Evolutionary conservation across 345 rosid genomes (phyloP).

Genomic region (Arabis hirsuta): DNA sequence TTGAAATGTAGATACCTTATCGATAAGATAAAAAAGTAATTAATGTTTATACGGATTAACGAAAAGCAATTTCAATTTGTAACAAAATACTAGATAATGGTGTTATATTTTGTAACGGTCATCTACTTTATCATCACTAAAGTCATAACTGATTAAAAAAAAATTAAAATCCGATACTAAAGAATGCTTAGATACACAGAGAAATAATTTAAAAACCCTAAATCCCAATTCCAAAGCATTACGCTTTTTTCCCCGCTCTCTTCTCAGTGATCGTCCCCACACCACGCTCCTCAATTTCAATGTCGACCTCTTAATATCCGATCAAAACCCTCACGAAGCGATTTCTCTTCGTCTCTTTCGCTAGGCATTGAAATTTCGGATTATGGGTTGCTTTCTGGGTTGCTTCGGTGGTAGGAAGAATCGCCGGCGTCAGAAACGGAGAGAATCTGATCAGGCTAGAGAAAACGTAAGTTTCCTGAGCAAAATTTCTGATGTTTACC

Average conservation of each 20-base stretch:
- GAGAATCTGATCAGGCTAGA: constrained; percentile 54
- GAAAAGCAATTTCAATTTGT: not conserved
- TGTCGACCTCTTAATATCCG: constrained; percentile 42
- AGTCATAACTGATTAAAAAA: not conserved
- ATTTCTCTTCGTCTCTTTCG: constrained; percentile 21
- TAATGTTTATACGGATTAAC: not conserved
- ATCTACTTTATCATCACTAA: constrained; percentile 39
- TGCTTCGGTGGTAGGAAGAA: constrained; percentile 87
- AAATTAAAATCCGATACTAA: not conserved
- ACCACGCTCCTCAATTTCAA: constrained; percentile 30
- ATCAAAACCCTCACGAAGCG: not conserved
- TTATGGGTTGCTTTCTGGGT: constrained; percentile 82
- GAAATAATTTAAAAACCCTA: constrained; percentile 16
- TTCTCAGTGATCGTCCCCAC: constrained; percentile 32
- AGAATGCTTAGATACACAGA: not conserved
- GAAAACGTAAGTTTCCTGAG: constrained; percentile 47
- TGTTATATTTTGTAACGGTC: constrained; percentile 59
- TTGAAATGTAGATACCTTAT: not conserved
- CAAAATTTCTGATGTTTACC: not conserved
- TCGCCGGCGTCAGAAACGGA: constrained; percentile 54
- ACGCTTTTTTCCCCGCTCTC: constrained; percentile 52
- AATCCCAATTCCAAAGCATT: constrained; percentile 38
- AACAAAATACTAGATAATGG: constrained; percentile 1
- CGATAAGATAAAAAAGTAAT: not conserved
- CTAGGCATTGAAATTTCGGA: constrained; percentile 6